Evolutionary conservation across 2,329 filamentous ascomycete genomes (phyloP).

Genomic region (Penicillium sp.): DNA sequence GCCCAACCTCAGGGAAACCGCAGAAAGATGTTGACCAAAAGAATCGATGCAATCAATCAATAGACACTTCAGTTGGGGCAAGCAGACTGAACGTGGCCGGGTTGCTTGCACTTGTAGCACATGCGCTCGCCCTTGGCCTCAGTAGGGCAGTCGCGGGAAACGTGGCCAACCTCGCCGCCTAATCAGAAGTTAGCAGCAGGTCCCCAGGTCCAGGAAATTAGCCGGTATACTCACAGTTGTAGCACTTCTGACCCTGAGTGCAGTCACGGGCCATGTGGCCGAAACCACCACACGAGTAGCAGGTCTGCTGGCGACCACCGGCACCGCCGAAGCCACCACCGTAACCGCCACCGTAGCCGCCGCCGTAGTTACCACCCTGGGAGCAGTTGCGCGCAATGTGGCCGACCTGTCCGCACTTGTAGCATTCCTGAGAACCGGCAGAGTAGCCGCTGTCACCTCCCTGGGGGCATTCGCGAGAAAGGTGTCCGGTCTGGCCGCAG

Average conservation of each 20-base stretch:
- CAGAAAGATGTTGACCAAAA: conserved; percentile 23
- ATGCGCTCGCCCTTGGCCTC: conserved; percentile 88
- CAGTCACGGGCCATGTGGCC: conserved; percentile 98
- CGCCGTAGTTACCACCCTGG: conserved; percentile 50
- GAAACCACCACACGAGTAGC: conserved; percentile 96
- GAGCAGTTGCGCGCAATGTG: conserved; percentile 77
- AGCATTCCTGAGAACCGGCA: conserved; percentile 68
- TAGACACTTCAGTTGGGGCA: conserved; percentile 70
- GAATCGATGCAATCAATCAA: conserved; percentile 25
- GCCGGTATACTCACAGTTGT: conserved; percentile 70
- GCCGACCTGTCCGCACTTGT: conserved; percentile 96
- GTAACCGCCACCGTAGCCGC: conserved; percentile 49
- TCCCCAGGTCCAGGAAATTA: not conserved
- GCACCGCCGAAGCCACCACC: conserved; percentile 51
- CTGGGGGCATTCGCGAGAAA: conserved; percentile 71
- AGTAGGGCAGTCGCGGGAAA: conserved; percentile 93
- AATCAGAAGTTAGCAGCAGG: conserved; percentile 9
- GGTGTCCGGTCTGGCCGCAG: conserved; percentile 75
- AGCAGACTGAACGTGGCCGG: conserved; percentile 86
- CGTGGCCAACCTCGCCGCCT: conserved; percentile 83
- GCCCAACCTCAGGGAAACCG: conserved; percentile 12
- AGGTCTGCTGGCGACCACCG: conserved; percentile 68
- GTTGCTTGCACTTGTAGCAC: conserved; percentile 92
- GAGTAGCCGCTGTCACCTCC: conserved; percentile 45
- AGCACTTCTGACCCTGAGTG: conserved; percentile 99